Evolutionary conservation across 108 stramenopile genomes (phyloP), one percentile per base, ranked within the genome.

Genomic region (Seminavis robusta): DNA sequence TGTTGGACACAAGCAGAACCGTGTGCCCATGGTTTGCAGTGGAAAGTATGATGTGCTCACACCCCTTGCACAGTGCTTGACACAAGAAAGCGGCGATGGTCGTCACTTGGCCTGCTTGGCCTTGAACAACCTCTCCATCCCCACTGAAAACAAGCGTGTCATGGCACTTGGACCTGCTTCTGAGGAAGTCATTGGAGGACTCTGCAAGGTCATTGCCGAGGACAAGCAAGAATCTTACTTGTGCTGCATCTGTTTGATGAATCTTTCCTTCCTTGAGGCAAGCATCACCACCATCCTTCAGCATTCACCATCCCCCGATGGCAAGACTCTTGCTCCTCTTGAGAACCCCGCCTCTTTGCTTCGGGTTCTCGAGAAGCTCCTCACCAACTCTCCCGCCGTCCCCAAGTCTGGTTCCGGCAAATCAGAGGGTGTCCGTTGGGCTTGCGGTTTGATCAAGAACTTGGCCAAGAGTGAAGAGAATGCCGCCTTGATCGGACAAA

Each of bases 191-290:
- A 91, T 94, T 58, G 90, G 85, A 54, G 93, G 87, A 42, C 79
- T 94, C 24, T 86, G 83, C 81, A 86, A 88, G 61, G 89, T 94
- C 27, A 94, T 94, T 53, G 84, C 86, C 48, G 87, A 88, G 56
- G 90, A 94, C 63, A 88, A 89, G 71, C 89, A 87, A 59, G 93
- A 94, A 63, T 88, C 90, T 9, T 94, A 94, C 77, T 67, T 94
- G 33, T 90, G 89, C 77, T 94, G 90, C 86, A 94, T 94, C 69
- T 91, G 89, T 48, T 74, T 94, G 60, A 91, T 94, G 90, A 94
- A 94, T 65, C 83, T 94, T 34, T 90, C 90, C 21, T 94, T 94
- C 84, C 75, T 94, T 30, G 93, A 89, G 67, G 88, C 87, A 17
- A 83, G 83, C 65, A 90, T 94, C 47, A 88, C 83, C 15, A 77